Base-by-base conservation (phyloP, 2,329 filamentous ascomycete species). In the Aspergillus udagawae region DNA sequence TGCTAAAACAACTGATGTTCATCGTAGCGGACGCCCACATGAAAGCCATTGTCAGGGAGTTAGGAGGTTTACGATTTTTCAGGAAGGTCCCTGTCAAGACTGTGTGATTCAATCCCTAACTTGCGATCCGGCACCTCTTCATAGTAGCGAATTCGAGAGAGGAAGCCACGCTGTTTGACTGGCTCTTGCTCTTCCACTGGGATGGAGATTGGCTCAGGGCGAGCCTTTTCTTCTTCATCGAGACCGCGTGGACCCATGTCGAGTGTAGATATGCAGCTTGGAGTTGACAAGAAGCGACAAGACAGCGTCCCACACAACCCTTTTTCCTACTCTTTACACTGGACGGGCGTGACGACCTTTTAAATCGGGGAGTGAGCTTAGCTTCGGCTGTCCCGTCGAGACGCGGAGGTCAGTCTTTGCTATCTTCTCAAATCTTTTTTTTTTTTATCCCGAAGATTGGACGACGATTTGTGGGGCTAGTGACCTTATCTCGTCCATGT, bases 1-100 rank as follows among this genome's bases (percentile, higher is more conserved):
- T 80, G 2, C 79, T 73, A 56, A 83, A 82, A 64, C 79, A 82
- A 41, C 75, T 77, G 27, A 78, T 73, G 64, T 82, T 82, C 75
- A 82, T 78, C 1, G 79, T 82, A 9, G 75, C 77, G 48, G 74
- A 78, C 21, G 80, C 79, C 81, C 81, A 83, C 56, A 83, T 71
- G 56, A 81, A 66, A 10, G 79, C 80, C 80, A 83, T 83, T 55
- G 74, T 73, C 54, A 78, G 65, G 58, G 77, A 75, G 63, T 78
- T 77, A 21, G 68, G 70, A 71, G 59, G 49, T 14, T 56, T 54
- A 4, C 60, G 59, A 10, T 66, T 55, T 55, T 38, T 66, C 65
- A 35, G 79, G 75, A 5, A 72, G 72, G 60, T 80, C 78, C 55
- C 81, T 75, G 9, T 70, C 68, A 49, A 81, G 75, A 47, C 77